Conservation (phyloP, 2,329 filamentous ascomycete species). For the Pleomassaria siparia region DNA sequence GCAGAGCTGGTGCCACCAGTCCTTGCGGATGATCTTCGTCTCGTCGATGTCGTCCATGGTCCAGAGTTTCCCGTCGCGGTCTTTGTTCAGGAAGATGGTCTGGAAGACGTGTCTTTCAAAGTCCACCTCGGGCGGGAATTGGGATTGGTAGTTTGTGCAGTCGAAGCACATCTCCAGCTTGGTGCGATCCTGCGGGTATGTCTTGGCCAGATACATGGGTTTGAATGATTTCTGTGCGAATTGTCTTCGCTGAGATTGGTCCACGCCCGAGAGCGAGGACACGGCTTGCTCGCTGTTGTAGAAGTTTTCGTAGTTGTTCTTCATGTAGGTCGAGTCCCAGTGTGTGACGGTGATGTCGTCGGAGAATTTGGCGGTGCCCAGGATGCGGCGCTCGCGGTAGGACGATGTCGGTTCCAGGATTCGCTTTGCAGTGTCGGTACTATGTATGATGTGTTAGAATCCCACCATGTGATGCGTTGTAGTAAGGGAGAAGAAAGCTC, state of each 20-base stretch:
- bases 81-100: constrained; percentile 66
- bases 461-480: not conserved
- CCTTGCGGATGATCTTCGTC: constrained; percentile 61
- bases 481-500: constrained; percentile 9
- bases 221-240: constrained; percentile 56
- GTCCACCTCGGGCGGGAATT: constrained; percentile 60
- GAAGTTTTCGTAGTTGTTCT: constrained; percentile 66
- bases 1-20: constrained; percentile 70
- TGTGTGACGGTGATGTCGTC: constrained; percentile 74
- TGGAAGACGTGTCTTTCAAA: constrained; percentile 69
- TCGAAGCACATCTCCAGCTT: constrained; percentile 69
- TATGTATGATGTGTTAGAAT: constrained; percentile 12
- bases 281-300: constrained; percentile 55
- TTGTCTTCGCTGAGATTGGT: constrained; percentile 48
- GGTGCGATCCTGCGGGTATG: constrained; percentile 57
- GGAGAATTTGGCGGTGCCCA: constrained; percentile 70
- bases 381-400: constrained; percentile 65
- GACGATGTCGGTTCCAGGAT: constrained; percentile 60
- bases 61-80: constrained; percentile 58
- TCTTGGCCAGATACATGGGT: constrained; percentile 68
- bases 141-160: constrained; percentile 73
- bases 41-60: constrained; percentile 61
- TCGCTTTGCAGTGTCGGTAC: constrained; percentile 58
- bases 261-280: constrained; percentile 41
- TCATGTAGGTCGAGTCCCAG: constrained; percentile 65